phyloP scores from a whole-genome alignment of 2,329 filamentous ascomycete genomes.

The Plenodomus tracheiphilus region DNA sequence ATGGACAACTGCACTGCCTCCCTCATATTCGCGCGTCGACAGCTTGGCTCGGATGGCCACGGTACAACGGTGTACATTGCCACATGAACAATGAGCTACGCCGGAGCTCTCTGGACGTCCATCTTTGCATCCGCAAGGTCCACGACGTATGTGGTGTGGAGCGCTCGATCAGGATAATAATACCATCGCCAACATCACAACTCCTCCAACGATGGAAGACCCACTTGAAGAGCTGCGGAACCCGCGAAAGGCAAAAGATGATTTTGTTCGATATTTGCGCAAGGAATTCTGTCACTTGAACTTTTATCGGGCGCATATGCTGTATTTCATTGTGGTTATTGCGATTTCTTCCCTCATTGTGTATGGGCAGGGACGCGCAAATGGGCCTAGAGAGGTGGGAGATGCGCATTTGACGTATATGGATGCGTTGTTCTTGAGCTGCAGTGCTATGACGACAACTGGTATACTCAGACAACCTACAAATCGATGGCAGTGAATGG shows the following conservation, averaged over 20 bases:
- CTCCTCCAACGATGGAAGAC: slow-evolving; percentile 13
- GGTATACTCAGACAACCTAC: slow-evolving; percentile 6
- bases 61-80: not conserved
- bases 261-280: slow-evolving; percentile 22
- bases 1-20: slow-evolving; percentile 10
- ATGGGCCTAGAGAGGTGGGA: slow-evolving; percentile 21
- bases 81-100: not conserved
- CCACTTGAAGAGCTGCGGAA: slow-evolving; percentile 19
- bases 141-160: not conserved
- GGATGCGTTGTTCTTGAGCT: slow-evolving; percentile 32
- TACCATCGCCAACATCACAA: not conserved
- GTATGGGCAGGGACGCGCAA: slow-evolving; percentile 31
- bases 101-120: not conserved
- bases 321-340: slow-evolving; percentile 35
- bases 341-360: slow-evolving; percentile 31
- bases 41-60: not conserved
- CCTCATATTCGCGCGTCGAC: slow-evolving; percentile 1
- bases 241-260: slow-evolving; percentile 19
- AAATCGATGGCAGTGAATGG: not conserved
- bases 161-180: not conserved
- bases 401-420: slow-evolving; percentile 27
- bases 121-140: not conserved
- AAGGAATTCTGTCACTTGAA: slow-evolving; percentile 21
- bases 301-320: slow-evolving; percentile 34
- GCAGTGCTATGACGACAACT: slow-evolving; percentile 38